Evolutionary conservation across 495 filamentous ascomycete genomes (phyloP), one percentile per base, ranked within the genome.

Genomic region (Penicillium diatomitis): DNA sequence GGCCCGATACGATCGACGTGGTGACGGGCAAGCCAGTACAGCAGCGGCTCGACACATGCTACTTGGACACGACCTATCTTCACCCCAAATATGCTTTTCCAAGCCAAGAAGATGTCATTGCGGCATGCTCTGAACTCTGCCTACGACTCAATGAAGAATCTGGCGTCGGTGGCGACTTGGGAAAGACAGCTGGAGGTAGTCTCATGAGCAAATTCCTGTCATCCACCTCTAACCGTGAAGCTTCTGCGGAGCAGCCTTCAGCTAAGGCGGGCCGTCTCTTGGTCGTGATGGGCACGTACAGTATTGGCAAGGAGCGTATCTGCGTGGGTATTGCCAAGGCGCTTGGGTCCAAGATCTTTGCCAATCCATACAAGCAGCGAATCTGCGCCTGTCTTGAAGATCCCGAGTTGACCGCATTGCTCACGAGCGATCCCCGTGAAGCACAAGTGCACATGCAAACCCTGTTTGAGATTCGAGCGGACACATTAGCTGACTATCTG

Each of bases 371-470:
- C 33, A 98, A 97, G 63, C 83, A 86, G 56, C 77, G 79, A 43
- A 85, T 96, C n/a, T 91, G 87, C 64, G 70, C 75, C 8, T 86
- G 84, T 46, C 79, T 99, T 8, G 90, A 90, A 62, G 91, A 96
- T 64, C 71, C 85, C 0, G 88, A 94, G 54, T 80, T 99, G 8
- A 70, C 79, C 39, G 72, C 78, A 2, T 76, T 84, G 11, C 72
- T 99, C 53, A 99, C 92, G 0, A 73, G 74, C 33, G 68, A 96
- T 58, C 91, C 92, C 0, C 70, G 70, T 27, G 86, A 86, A 54
- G 92, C 94, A 2, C 92, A 96, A 65, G 88, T 99, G 0, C 92
- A 99, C 69, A 96, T 99, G 91, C 91, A 94, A 50, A 88, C 85
- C 50, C 73, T 99, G 5, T 89, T 89, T 69, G 91, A 96, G 67